These are phyloP conservation scores for Phytophthora ramorum DNA, from an alignment of 352 stramenopile species.

Conservation along the genomic window DNA sequence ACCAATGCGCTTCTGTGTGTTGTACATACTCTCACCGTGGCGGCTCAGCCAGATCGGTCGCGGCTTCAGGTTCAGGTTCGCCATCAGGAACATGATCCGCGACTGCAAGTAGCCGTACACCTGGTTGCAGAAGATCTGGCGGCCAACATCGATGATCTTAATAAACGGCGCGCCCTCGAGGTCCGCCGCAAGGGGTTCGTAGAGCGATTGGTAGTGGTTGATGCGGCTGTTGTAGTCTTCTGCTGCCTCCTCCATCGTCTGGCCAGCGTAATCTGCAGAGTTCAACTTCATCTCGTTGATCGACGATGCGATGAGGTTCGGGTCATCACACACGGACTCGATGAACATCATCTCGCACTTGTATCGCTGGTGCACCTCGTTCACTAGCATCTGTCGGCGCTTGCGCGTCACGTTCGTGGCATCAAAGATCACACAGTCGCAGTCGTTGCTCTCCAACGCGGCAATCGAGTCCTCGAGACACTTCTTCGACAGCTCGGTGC, in stretches of 20 bases:
- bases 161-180: constrained; percentile 75
- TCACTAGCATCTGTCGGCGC: constrained; percentile 63
- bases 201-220: constrained; percentile 78
- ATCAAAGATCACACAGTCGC: constrained; percentile 86
- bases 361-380: constrained; percentile 61
- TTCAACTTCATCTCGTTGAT: constrained; percentile 90
- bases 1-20: constrained; percentile 97
- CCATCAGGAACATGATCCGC: constrained; percentile 95
- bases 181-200: constrained; percentile 67
- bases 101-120: constrained; percentile 89
- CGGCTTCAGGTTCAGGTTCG: constrained; percentile 95
- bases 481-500: constrained; percentile 69
- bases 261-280: constrained; percentile 75
- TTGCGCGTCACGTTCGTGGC: constrained; percentile 85
- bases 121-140: constrained; percentile 87
- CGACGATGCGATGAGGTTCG: constrained; percentile 76
- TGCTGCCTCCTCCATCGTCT: constrained; percentile 77
- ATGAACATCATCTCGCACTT: constrained; percentile 89
- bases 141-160: constrained; percentile 82
- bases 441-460: constrained; percentile 68
- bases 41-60: constrained; percentile 97
- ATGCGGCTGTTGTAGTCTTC: constrained; percentile 84
- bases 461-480: constrained; percentile 78
- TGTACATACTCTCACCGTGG: constrained; percentile 98
- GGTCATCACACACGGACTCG: constrained; percentile 79